Conservation (phyloP, 2,329 filamentous ascomycete species). For the Sarocladium oryzae region DNA sequence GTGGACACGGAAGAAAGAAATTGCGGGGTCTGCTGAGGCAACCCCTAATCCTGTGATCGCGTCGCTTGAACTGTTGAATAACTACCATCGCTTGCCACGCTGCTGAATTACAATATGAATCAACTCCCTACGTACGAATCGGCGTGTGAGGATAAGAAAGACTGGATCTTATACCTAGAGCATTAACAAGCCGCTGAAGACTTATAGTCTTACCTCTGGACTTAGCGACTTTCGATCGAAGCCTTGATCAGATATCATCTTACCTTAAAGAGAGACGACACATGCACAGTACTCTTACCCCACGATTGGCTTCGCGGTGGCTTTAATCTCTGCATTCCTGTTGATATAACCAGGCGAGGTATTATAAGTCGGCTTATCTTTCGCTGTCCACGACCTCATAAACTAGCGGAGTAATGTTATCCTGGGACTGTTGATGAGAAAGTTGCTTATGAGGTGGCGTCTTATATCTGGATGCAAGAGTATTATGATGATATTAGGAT, state of each 20-base stretch:
- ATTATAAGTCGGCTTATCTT: slow-evolving; percentile 11
- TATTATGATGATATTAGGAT: slow-evolving; percentile 22
- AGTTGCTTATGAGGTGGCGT: slow-evolving; percentile 24
- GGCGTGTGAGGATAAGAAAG: too few relatives aligned
- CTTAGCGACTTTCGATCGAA: slow-evolving; percentile 12
- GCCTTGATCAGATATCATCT: slow-evolving; percentile 14
- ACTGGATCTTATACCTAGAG: too few relatives aligned
- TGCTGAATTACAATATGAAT: too few relatives aligned
- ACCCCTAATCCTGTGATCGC: too few relatives aligned
- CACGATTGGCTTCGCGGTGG: slow-evolving; percentile 14
- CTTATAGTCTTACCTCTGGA: slow-evolving; percentile 11
- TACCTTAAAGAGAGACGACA: slow-evolving; percentile 11
- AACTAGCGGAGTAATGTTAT: slow-evolving; percentile 14
- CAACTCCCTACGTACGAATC: too few relatives aligned
- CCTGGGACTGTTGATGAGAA: slow-evolving; percentile 27
- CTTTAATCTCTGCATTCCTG: slow-evolving; percentile 16
- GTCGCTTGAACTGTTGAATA: too few relatives aligned
- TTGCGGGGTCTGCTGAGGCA: too few relatives aligned
- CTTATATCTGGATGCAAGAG: slow-evolving; percentile 26
- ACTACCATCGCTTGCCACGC: too few relatives aligned
- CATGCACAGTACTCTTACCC: slow-evolving; percentile 13
- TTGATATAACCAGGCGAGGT: slow-evolving; percentile 10
- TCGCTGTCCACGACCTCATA: slow-evolving; percentile 15
- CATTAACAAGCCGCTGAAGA: too few relatives aligned
- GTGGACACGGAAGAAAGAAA: too few relatives aligned